phyloP scores from a whole-genome alignment of 1,139 yeast species.

The Kodamaea alishanica region DNA sequence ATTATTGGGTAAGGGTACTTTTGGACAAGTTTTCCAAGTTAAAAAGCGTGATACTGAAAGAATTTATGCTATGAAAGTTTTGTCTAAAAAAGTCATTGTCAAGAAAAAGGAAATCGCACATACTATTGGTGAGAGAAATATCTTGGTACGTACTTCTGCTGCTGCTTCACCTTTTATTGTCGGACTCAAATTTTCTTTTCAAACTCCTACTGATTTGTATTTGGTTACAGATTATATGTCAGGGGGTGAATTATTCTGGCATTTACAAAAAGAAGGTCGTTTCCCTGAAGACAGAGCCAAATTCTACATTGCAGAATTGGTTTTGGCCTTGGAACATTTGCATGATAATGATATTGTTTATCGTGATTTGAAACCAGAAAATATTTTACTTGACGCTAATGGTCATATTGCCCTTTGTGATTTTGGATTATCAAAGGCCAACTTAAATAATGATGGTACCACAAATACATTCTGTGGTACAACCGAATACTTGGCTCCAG shows the following conservation, averaged over 20 bases:
- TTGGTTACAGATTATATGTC: constrained; percentile 96
- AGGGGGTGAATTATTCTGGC: constrained; percentile 98
- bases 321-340: constrained; percentile 84
- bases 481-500: constrained; percentile 86
- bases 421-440: constrained; percentile 93
- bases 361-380: constrained; percentile 94
- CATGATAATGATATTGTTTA: constrained; percentile 92
- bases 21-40: constrained; percentile 96
- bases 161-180: constrained; percentile 88
- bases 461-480: constrained; percentile 98
- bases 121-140: constrained; percentile 94
- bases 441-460: constrained; percentile 80
- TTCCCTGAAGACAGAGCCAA: constrained; percentile 90
- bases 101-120: constrained; percentile 97
- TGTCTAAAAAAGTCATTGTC: constrained; percentile 89
- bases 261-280: constrained; percentile 91
- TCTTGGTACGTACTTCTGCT: constrained; percentile 77
- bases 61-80: constrained; percentile 94
- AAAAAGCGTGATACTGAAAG: constrained; percentile 83
- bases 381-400: constrained; percentile 87
- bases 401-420: constrained; percentile 97
- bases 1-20: constrained; percentile 91
- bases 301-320: constrained; percentile 93
- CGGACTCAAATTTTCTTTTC: constrained; percentile 91
- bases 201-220: constrained; percentile 87